Base-by-base conservation (phyloP, 2,329 filamentous ascomycete species). In the Sporothrix variecibatus region DNA sequence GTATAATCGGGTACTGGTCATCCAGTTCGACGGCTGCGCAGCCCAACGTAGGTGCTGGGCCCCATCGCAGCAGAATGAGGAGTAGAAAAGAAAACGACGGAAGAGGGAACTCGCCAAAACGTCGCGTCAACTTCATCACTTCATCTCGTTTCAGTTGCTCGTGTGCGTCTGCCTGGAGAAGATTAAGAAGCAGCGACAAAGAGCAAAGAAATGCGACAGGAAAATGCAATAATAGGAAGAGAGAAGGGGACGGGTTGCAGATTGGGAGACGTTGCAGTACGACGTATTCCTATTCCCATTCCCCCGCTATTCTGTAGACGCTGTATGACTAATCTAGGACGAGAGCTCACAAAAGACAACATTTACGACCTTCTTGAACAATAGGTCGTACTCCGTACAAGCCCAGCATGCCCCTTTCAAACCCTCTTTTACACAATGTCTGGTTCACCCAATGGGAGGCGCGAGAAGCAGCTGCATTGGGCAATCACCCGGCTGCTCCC, bases 61-160 rank as follows among this genome's bases (percentile, higher is more conserved):
- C 69, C 12, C 69, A 62, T 72, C 38, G 38, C 69, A 72, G 12
- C 38, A 72, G 20, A 62, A 64, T 7, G 38, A 72, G 40, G 5
- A 72, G 56, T 17, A 38, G 40, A 3, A 64, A 46, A 64, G 51
- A 71, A 60, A 60, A 46, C 5, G 34, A 60, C 49, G 31, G 58
- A 64, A 64, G 31, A n/a, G 58, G 31, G 58, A 64, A 0, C 8
- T 40, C 17, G 60, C 17, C 15, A 38, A 20, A 1, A 65, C n/a
- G n/a, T 15, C n/a, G 62, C 38, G 62, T 6, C 60, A 65, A 15
- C n/a, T 65, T 26, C 60, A 65, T 65, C 23, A 23, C 43, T 43
- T n/a, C 40, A 23, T 46, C n/a, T 65, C 20, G 60, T 23, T 40
- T 40, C 31, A 38, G 58, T 40, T 20, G 31, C 17, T 12, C 34